phyloP scores from a whole-genome alignment of 2,329 filamentous ascomycete species.

The Sphaerulina musiva region DNA sequence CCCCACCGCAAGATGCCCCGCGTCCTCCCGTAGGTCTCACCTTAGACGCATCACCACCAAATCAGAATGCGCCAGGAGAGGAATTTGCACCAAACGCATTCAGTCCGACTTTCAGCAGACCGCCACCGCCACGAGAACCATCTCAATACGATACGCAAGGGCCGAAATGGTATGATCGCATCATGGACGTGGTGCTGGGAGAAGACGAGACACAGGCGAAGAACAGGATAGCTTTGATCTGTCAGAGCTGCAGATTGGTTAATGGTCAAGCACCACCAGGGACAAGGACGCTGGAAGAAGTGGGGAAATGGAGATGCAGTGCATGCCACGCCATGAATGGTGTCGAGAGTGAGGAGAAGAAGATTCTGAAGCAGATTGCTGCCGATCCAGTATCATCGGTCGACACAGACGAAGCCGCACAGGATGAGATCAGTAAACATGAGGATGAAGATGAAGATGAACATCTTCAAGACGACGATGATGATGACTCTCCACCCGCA shows the following conservation, averaged over 20 bases:
- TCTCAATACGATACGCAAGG: constrained; percentile 27
- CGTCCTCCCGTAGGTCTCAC: constrained; percentile 7
- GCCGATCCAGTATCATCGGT: constrained; percentile 10
- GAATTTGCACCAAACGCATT: constrained; percentile 73
- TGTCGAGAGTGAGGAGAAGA: constrained; percentile 66
- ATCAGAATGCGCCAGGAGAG: constrained; percentile 36
- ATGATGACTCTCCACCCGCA: constrained; percentile 29
- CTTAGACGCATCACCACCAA: constrained; percentile 14
- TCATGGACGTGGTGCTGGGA: constrained; percentile 84
- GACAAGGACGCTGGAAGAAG: constrained; percentile 64
- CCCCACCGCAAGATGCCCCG: constrained; percentile 9
- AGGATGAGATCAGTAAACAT: constrained; percentile 8
- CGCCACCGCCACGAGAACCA: constrained; percentile 15
- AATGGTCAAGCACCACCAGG: constrained; percentile 95
- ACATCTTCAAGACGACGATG: constrained; percentile 20
- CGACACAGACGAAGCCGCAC: background rate
- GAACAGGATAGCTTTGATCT: constrained; percentile 85
- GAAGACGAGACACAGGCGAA: constrained; percentile 91
- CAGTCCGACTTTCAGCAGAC: constrained; percentile 46
- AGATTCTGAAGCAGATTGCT: constrained; percentile 61
- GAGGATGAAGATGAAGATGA: constrained; percentile 23
- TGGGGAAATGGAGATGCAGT: constrained; percentile 84
- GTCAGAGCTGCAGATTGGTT: constrained; percentile 72
- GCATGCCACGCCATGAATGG: constrained; percentile 79
- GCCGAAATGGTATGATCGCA: constrained; percentile 82